Conservation (phyloP, 441 rosid genomes). For the Biscutella laevigata region DNA sequence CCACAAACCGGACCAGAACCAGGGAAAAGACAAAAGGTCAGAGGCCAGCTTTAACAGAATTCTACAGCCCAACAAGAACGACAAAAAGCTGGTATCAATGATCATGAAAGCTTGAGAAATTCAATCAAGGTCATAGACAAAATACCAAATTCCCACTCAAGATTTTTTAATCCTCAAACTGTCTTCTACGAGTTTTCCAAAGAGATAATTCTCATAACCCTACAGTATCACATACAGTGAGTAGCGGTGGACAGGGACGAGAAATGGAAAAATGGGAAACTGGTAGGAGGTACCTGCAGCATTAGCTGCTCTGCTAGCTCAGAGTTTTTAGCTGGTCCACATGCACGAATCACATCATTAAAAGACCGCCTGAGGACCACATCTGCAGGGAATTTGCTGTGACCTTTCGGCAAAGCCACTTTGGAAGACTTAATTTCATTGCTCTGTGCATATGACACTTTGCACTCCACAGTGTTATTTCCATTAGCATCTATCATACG, state of each 20-base stretch:
- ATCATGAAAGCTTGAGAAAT: conserved; percentile 1
- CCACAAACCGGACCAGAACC: not conserved
- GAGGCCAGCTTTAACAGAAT: conserved; percentile 1
- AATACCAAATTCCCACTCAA: not conserved
- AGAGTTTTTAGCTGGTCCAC: conserved; percentile 48
- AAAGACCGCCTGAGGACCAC: conserved; percentile 51
- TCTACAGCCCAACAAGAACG: not conserved
- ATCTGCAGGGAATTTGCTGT: conserved; percentile 19
- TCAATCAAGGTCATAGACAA: not conserved
- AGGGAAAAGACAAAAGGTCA: not conserved
- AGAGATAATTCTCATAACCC: not conserved
- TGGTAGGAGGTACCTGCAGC: conserved; percentile 45
- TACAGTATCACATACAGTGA: not conserved
- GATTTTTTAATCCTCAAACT: not conserved
- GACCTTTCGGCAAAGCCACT: conserved; percentile 16
- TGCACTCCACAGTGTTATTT: conserved; percentile 14
- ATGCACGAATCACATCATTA: conserved; percentile 49
- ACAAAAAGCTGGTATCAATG: conserved; percentile 4
- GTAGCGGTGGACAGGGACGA: not conserved
- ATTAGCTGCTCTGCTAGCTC: conserved; percentile 62
- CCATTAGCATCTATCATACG: conserved; percentile 18
- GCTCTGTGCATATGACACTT: conserved; percentile 12
- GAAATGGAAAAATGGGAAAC: not conserved
- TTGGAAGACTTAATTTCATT: conserved; percentile 22
- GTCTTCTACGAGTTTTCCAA: not conserved